Evolutionary conservation across 2,329 filamentous ascomycete species (phyloP).

Genomic region (Stagonosporopsis rhizophila): DNA sequence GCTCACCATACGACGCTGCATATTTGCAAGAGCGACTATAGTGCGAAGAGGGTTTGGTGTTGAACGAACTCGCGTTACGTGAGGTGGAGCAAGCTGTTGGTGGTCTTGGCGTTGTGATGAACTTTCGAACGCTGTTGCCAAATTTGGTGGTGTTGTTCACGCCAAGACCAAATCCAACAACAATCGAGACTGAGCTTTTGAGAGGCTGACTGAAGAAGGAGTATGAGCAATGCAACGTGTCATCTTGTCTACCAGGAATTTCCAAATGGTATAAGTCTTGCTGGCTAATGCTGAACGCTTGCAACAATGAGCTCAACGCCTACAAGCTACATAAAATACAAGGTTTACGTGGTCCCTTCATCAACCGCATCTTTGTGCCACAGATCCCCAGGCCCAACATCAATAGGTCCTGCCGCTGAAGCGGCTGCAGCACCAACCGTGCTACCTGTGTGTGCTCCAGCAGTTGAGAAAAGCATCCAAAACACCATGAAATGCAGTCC

Average conservation of each 20-base stretch:
- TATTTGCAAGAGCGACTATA: slow-evolving; percentile 13
- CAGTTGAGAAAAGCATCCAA: slow-evolving; percentile 83
- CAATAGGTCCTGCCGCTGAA: slow-evolving; percentile 40
- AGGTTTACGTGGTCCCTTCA: slow-evolving; percentile 5
- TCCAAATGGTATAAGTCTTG: background rate
- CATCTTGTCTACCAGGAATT: background rate
- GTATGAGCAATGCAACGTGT: background rate
- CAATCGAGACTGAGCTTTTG: background rate
- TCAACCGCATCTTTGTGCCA: slow-evolving; percentile 12
- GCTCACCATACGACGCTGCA: slow-evolving; percentile 56
- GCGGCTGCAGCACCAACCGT: slow-evolving; percentile 34
- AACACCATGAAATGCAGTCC: slow-evolving; percentile 89
- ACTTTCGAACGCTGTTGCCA: slow-evolving; percentile 15
- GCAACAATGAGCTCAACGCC: background rate
- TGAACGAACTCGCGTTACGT: background rate
- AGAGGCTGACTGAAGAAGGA: background rate
- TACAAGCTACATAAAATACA: background rate
- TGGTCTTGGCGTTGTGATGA: slow-evolving; percentile 17
- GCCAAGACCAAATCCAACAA: slow-evolving; percentile 7
- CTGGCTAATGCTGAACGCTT: slow-evolving; percentile 1
- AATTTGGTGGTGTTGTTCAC: slow-evolving; percentile 15
- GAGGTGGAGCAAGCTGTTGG: background rate
- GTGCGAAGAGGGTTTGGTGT: background rate
- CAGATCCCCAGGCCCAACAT: slow-evolving; percentile 25
- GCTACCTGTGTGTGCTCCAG: slow-evolving; percentile 48